Evolutionary conservation across 495 filamentous ascomycete genomes (phyloP).

Genomic region (Penicillium fimorum): DNA sequence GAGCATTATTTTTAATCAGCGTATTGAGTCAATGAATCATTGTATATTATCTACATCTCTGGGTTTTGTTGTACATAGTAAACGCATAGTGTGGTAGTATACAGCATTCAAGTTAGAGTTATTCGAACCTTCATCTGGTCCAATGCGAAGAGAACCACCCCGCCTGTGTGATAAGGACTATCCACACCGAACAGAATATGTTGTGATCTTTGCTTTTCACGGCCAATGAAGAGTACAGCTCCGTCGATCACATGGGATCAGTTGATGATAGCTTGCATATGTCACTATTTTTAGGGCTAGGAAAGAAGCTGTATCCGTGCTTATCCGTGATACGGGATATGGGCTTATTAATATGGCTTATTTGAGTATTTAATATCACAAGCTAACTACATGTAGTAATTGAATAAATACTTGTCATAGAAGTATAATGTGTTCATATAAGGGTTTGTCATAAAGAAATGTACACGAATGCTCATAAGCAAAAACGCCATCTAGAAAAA

Average conservation of each 20-base stretch:
- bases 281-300: constrained; percentile 1
- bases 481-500: constrained; percentile 4
- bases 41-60: constrained; percentile 26
- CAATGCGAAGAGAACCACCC: not conserved
- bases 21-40: constrained; percentile 29
- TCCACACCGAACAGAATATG: not conserved
- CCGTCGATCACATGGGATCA: constrained; percentile 1
- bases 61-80: not conserved
- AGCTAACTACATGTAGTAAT: not conserved
- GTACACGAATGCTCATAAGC: constrained; percentile 2
- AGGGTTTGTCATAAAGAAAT: not conserved
- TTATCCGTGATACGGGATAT: not conserved
- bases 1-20: constrained; percentile 32
- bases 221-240: not conserved
- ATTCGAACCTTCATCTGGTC: not conserved
- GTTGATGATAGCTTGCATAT: not conserved
- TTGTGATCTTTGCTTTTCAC: not conserved
- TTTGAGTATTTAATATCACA: not conserved
- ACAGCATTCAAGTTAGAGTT: not conserved
- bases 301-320: not conserved
- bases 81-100: not conserved
- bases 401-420: not conserved
- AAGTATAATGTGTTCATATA: constrained; percentile 1
- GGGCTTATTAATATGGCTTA: not conserved
- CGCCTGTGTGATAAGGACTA: not conserved